Base-by-base conservation (phyloP, 441 rosid genomes). In the Pelargonium fulgidum region DNA sequence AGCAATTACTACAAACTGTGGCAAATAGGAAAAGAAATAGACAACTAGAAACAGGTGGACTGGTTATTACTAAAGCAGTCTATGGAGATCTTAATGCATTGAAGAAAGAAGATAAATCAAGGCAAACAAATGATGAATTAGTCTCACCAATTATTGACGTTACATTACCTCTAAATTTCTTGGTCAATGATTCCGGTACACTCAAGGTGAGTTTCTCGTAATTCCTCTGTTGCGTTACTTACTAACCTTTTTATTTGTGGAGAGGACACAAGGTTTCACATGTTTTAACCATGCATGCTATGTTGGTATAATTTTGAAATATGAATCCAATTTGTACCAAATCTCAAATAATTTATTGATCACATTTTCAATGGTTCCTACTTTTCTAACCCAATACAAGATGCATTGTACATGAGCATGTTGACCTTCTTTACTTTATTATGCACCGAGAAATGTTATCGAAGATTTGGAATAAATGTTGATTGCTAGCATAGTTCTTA, bases 121-220 rank as follows among this genome's bases (percentile, higher is more conserved):
- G 76, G 67, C 85, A 64, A 71, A 70, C 20, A 20, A 62, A 71
- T 68, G 87, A 71, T 68, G 87, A 83, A 72, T 71, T 64, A 59
- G 78, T 81, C 80, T 85, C 86, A 0, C 85, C 83, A 75, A 79
- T 88, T 39, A 79, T 87, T n/a, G 95, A 95, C 76, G 98, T 95
- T 72, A 86, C 99, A 22, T 64, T 87, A 73, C 93, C 96, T 70
- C 88, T 92, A 68, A 95, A 90, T 85, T 95, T 95, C 84, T 86
- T 90, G n/a, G 87, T 95, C 74, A 89, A 76, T 50, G 95, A 92
- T 72, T 77, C 89, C 12, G 97, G 97, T 71, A 84, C 82, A 71
- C 90, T 92, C 77, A 90, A 88, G 93, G 96, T 88, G 82, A 65
- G 71, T 61, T 71, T 70, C 72, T 71, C 44, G 42, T 6, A 6